Evolutionary conservation across 2,329 filamentous ascomycete genomes (phyloP).

Genomic region (Erysiphe pulchra): DNA sequence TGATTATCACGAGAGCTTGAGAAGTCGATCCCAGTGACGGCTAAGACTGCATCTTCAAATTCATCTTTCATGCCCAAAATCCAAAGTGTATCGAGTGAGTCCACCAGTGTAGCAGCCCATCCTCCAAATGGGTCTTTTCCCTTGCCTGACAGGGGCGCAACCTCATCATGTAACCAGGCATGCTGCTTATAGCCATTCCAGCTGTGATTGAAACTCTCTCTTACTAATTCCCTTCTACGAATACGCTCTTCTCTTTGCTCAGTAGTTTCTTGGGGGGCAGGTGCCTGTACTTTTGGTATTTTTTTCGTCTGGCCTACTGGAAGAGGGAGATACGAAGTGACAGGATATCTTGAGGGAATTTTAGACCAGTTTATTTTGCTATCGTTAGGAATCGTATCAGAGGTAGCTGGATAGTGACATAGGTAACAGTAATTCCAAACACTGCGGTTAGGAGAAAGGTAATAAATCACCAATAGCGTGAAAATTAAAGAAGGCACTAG

Average conservation of each 20-base stretch:
- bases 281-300: constrained; percentile 10
- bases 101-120: constrained; percentile 73
- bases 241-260: constrained; percentile 7
- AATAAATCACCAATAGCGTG: constrained; percentile 5
- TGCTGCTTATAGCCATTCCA: constrained; percentile 63
- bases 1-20: constrained; percentile 25
- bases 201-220: constrained; percentile 16
- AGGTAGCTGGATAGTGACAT: constrained; percentile 5
- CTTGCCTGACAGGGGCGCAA: constrained; percentile 41
- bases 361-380: constrained; percentile 24
- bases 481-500: constrained; percentile 6
- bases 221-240: constrained; percentile 7
- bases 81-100: constrained; percentile 63
- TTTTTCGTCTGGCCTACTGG: constrained; percentile 8
- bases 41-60: constrained; percentile 50
- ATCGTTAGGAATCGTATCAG: constrained; percentile 19
- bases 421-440: constrained; percentile 6
- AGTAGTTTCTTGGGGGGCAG: constrained; percentile 6
- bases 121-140: constrained; percentile 66
- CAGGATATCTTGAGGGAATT: constrained; percentile 9
- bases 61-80: constrained; percentile 61
- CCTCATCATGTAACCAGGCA: constrained; percentile 71
- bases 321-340: constrained; percentile 8
- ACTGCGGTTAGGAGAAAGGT: constrained; percentile 6
- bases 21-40: constrained; percentile 55